Base-by-base conservation (phyloP, 2,329 filamentous ascomycete genomes). In the Alternaria sp. region DNA sequence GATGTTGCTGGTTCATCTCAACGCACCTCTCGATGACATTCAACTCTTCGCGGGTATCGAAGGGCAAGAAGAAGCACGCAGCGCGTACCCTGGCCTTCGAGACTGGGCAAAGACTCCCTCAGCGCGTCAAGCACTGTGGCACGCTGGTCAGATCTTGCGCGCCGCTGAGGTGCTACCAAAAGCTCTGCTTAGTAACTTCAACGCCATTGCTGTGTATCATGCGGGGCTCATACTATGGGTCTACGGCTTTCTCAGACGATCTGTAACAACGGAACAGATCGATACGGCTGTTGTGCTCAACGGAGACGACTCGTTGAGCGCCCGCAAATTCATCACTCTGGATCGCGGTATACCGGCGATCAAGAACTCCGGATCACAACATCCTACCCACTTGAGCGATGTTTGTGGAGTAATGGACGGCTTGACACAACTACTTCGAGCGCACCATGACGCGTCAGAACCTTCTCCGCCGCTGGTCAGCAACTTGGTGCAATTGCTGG, bases 21-120 rank as follows among this genome's bases (percentile, higher is more conserved):
- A 91, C 73, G 84, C 89, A 46, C 88, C 87, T 0, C 80, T 91
- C 3, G 86, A 90, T 66, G 89, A 91, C 61, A 80, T 92, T 15
- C 89, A 91, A 70, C 83, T 89, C 5, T 91, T 92, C 67, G 87
- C 88, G 0, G 90, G 90, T 6, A 89, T 90, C 46, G 89, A 90
- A 66, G 89, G 88, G 23, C 86, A 89, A 64, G 88, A 90, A 33
- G 87, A 91, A 72, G 89, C 89, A 5, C 84, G 87, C 5, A 80
- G 85, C 7, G 84, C 88, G 14, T 89, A 88, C 65, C 85, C 87
- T 0, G 80, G 84, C 0, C 80, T 91, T 8, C 84, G 87, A 61
- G 82, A 87, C 25, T 91, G 89, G 89, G 84, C 83, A 0, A 82
- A 83, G 33, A 88, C 83, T 43, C 71, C 80, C 2, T 84, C 87